Percentiles rank a stretch among this genome's conserved stretches.
Conservation (phyloP, 495 filamentous ascomycete species). For the Aspergillus hancockii region DNA sequence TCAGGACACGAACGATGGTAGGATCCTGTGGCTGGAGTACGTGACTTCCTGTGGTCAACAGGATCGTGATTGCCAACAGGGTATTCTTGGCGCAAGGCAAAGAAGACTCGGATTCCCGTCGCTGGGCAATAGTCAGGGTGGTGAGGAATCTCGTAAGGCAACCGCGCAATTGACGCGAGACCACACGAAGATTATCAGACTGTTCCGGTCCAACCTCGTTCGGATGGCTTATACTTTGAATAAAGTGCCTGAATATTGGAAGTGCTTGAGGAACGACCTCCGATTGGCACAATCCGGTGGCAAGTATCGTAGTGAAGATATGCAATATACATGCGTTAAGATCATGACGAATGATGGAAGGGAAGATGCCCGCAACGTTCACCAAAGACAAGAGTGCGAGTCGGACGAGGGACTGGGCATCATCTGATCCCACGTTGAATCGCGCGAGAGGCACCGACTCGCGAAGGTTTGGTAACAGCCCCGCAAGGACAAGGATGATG, state of each 20-base stretch:
- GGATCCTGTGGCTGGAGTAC: slow-evolving; percentile 71
- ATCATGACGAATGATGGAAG: slow-evolving; percentile 92
- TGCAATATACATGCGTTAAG: slow-evolving; percentile 96
- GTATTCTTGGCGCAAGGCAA: slow-evolving; percentile 91
- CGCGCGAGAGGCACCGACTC: slow-evolving; percentile 72
- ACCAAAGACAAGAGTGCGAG: slow-evolving; percentile 83
- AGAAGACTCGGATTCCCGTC: slow-evolving; percentile 75
- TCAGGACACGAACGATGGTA: slow-evolving; percentile 65
- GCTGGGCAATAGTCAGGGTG: slow-evolving; percentile 80
- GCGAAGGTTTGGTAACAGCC: slow-evolving; percentile 81
- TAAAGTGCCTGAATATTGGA: slow-evolving; percentile 88
- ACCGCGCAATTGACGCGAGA: slow-evolving; percentile 62
- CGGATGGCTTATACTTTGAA: slow-evolving; percentile 65
- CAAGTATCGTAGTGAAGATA: slow-evolving; percentile 91
- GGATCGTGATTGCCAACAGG: slow-evolving; percentile 81
- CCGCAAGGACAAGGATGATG: slow-evolving; percentile 88
- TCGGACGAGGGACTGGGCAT: slow-evolving; percentile 77
- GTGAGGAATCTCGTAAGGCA: slow-evolving; percentile 77
- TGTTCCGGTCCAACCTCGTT: slow-evolving; percentile 31
- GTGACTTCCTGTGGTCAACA: slow-evolving; percentile 78
- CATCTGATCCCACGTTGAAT: slow-evolving; percentile 62
- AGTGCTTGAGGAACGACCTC: slow-evolving; percentile 87
- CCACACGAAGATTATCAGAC: slow-evolving; percentile 33
- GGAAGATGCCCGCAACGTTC: slow-evolving; percentile 92
- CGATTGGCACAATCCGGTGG: slow-evolving; percentile 81